A percentile compares a stretch with the other conserved stretches of the same genome.
phyloP scores from a whole-genome alignment of 2,329 filamentous ascomycete genomes.

The Lasiodiplodia theobromae region DNA sequence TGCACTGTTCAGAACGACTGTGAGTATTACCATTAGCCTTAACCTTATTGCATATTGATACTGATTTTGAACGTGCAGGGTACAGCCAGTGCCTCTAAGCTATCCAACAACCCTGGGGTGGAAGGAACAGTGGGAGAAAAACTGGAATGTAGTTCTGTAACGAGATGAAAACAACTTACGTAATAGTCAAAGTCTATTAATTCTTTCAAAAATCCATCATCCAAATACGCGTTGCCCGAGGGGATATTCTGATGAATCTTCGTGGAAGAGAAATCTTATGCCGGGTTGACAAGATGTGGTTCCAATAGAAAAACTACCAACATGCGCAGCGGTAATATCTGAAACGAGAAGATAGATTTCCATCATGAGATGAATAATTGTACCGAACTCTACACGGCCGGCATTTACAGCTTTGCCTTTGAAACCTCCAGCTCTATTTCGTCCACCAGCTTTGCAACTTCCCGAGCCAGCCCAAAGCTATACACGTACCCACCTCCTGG shows the following conservation, averaged over 20 bases:
- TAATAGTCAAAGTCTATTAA: too few relatives aligned
- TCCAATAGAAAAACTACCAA: too few relatives aligned
- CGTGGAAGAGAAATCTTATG: too few relatives aligned
- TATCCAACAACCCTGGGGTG: too few relatives aligned
- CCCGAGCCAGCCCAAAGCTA: neutral
- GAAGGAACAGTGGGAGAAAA: too few relatives aligned
- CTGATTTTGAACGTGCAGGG: neutral
- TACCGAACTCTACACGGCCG: neutral
- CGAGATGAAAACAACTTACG: too few relatives aligned
- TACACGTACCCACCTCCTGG: neutral
- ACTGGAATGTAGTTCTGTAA: too few relatives aligned
- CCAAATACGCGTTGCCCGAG: too few relatives aligned
- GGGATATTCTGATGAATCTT: too few relatives aligned
- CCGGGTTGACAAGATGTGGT: too few relatives aligned
- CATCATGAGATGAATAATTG: neutral
- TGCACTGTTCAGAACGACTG: constrained; percentile 11
- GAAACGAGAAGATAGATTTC: neutral
- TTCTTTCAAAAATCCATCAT: too few relatives aligned
- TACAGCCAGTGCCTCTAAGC: constrained; percentile 8
- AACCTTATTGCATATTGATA: neutral
- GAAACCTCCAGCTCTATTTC: neutral
- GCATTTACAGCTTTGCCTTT: neutral
- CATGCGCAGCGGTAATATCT: neutral
- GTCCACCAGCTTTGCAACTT: neutral
- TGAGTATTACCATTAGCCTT: neutral